Evolutionary conservation across 805 yeast species (phyloP).

Genomic region (Blastobotrys americana): DNA sequence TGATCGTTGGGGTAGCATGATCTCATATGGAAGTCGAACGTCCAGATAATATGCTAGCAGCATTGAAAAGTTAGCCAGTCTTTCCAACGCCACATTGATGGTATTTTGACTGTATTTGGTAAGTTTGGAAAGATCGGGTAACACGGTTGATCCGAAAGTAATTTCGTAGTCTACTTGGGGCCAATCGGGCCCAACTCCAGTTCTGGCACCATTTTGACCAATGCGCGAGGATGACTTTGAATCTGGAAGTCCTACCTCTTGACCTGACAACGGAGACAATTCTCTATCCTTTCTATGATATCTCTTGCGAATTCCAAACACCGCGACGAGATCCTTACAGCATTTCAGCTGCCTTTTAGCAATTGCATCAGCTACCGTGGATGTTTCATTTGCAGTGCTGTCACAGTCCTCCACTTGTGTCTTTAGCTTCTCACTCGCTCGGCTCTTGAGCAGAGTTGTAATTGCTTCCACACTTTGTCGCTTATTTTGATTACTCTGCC

Average conservation of each 20-base stretch:
- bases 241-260: too few relatives aligned
- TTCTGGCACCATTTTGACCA: neutral
- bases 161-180: slow-evolving; percentile 27
- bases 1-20: slow-evolving; percentile 24
- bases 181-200: neutral
- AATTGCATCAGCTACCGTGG: neutral
- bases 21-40: slow-evolving; percentile 26
- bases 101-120: slow-evolving; percentile 26
- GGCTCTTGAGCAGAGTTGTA: neutral
- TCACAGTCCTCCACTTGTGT: neutral
- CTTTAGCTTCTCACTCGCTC: neutral
- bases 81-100: slow-evolving; percentile 29
- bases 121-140: slow-evolving; percentile 27
- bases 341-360: neutral
- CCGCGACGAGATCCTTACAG: neutral
- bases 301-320: slow-evolving; percentile 1
- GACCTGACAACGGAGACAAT: neutral
- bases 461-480: neutral
- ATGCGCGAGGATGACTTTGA: too few relatives aligned
- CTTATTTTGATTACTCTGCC: neutral
- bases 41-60: slow-evolving; percentile 29
- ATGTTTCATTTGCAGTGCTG: neutral
- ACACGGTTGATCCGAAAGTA: slow-evolving; percentile 26
- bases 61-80: slow-evolving; percentile 26
- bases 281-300: neutral